Evolutionary conservation across 2,329 filamentous ascomycete genomes (phyloP), one percentile per base, ranked within the genome.

Genomic region (Zopfia rhizophila): DNA sequence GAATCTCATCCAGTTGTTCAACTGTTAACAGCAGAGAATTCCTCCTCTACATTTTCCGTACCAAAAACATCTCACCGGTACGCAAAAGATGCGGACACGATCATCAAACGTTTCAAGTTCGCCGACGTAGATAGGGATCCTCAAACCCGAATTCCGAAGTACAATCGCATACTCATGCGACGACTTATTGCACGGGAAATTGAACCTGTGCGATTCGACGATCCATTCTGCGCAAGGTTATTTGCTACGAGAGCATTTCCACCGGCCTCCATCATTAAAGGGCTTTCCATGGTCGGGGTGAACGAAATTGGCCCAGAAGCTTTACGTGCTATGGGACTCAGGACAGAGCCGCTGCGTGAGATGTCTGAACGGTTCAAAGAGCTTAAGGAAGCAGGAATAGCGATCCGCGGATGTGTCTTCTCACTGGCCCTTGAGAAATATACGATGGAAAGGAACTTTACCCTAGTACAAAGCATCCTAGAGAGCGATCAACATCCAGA

Each of bases 241-340:
- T 92, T 96, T 66, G 91, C 91, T 7, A 88, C 86, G 2, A 86
- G 79, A 45, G 88, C 89, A 68, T 80, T 94, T 16, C 83, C 86
- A 1, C 76, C 91, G 7, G 85, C 92, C 44, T 82, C 87, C 55
- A 84, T 90, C 18, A 83, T 95, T 42, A 82, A 82, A 23, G 80
- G 89, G 5, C 75, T 94, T 13, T 78, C 82, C 44, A 83, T 88
- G 59, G 82, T 96, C 38, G 89, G 89, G 2, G 76, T 95, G 4
- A 78, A 83, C 35, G 75, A 78, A 24, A 87, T 96, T 51, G 91
- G 91, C 0, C 87, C 91, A 0, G 74, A 88, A 13, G 88, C 90
- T 3, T 68, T 96, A 14, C 88, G 91, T 54, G 87, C 92, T 32
- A 84, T 96, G 68, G 90, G 86, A 3, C 69, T 88, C 8, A 81